Percentiles rank a stretch among this genome's conserved stretches.
Evolutionary conservation across 176 grass and related monocot species (phyloP).

Genomic region (Carex myosuroides): DNA sequence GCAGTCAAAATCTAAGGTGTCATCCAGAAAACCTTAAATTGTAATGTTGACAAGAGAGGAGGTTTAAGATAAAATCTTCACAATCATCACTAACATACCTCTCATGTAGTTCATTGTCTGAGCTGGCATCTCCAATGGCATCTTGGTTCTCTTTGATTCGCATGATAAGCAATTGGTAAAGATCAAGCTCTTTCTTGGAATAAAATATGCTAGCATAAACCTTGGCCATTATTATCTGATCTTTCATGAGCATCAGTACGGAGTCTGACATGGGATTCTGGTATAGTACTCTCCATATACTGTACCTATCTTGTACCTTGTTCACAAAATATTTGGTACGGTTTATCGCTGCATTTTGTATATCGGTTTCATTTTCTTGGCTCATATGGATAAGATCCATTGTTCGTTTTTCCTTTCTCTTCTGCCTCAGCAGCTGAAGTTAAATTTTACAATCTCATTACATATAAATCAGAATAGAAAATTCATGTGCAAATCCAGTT

Average conservation of each 20-base stretch:
- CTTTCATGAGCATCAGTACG: conserved; percentile 56
- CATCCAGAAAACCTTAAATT: not conserved
- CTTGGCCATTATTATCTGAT: conserved; percentile 89
- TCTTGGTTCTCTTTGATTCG: conserved; percentile 54
- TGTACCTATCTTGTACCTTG: conserved; percentile 53
- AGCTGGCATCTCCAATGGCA: conserved; percentile 48
- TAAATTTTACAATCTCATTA: not conserved
- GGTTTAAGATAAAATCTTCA: not conserved
- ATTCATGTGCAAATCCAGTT: not conserved
- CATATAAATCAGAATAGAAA: not conserved
- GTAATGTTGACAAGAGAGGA: not conserved
- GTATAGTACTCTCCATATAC: conserved; percentile 63
- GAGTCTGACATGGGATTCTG: conserved; percentile 46
- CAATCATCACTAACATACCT: conserved; percentile 30
- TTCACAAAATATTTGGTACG: conserved; percentile 45
- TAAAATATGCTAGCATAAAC: conserved; percentile 60
- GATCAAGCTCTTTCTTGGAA: conserved; percentile 48
- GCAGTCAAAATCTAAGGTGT: conserved; percentile 11
- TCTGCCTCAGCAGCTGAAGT: conserved; percentile 47
- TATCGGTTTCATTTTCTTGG: conserved; percentile 41
- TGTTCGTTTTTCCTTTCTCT: conserved; percentile 47
- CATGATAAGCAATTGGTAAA: conserved; percentile 52
- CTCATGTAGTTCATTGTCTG: conserved; percentile 43
- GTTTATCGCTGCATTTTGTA: conserved; percentile 40
- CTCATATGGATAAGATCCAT: conserved; percentile 56